These are phyloP conservation scores for Aquilaria malaccensis DNA, from an alignment of 345 rosid species.

Conservation along the genomic window DNA sequence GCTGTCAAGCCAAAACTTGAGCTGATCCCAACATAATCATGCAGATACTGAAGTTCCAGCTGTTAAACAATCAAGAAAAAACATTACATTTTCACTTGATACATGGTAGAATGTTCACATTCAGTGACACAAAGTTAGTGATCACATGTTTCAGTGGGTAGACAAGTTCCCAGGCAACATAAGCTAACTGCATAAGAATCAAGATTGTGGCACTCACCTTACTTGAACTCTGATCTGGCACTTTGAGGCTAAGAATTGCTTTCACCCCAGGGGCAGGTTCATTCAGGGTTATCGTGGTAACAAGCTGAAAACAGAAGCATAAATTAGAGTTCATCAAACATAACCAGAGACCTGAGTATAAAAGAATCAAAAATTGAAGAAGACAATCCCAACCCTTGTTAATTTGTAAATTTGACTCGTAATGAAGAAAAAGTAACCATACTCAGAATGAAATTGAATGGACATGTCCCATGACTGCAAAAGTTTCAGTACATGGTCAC, in stretches of 20 bases:
- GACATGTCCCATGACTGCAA: too few species aligned
- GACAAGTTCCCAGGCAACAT: too few species aligned
- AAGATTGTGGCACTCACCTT: slow-evolving; percentile 39
- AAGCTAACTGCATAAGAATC: not conserved
- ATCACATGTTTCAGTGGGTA: not conserved
- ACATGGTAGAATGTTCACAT: not conserved
- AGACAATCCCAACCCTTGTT: too few species aligned
- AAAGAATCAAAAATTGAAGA: not conserved
- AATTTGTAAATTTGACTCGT: too few species aligned
- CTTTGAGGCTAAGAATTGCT: slow-evolving; percentile 71
- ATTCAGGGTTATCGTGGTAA: slow-evolving; percentile 70
- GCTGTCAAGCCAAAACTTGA: slow-evolving; percentile 79
- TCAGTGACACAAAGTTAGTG: not conserved
- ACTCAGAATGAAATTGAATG: not conserved
- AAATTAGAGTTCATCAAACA: not conserved
- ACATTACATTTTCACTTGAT: not conserved
- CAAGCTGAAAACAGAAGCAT: slow-evolving; percentile 37
- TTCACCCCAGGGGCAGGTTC: slow-evolving; percentile 90
- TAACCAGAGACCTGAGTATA: not conserved
- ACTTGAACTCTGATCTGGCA: slow-evolving; percentile 93
- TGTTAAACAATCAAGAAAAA: slow-evolving; percentile 24
- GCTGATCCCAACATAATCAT: slow-evolving; percentile 76
- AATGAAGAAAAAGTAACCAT: not conserved
- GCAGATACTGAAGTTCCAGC: slow-evolving; percentile 87
- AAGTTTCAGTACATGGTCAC: too few species aligned